Percentiles rank a stretch among this genome's conserved stretches.
Conservation (phyloP, 2,329 filamentous ascomycete genomes). For the Polychaeton citri region DNA sequence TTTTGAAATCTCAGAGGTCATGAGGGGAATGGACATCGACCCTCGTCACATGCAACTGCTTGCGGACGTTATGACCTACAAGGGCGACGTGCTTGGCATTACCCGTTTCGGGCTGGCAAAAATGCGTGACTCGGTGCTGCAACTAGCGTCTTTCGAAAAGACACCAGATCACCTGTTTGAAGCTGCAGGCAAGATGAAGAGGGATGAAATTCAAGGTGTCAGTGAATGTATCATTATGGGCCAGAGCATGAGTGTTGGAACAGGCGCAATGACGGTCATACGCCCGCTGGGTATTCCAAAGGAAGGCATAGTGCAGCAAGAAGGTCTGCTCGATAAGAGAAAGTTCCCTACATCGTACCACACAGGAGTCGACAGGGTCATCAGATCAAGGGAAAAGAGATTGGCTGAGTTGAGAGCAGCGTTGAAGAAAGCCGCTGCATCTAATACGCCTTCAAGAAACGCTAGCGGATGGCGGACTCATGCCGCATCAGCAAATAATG, state of each 20-base stretch:
- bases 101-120: slow-evolving; percentile 92
- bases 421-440: not conserved
- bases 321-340: not conserved
- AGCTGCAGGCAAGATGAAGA: slow-evolving; percentile 82
- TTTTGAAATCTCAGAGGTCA: slow-evolving; percentile 74
- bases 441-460: too few relatives aligned
- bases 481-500: too few relatives aligned
- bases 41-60: slow-evolving; percentile 95
- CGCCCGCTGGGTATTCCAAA: not conserved
- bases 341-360: not conserved
- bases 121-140: slow-evolving; percentile 87
- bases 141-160: slow-evolving; percentile 94
- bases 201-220: slow-evolving; percentile 83
- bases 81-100: slow-evolving; percentile 91
- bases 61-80: slow-evolving; percentile 98
- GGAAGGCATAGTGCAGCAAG: not conserved
- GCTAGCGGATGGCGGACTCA: too few relatives aligned
- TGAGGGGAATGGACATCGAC: slow-evolving; percentile 91
- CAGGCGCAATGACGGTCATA: slow-evolving; percentile 54
- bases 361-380: not conserved
- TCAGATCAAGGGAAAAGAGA: not conserved
- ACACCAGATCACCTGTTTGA: slow-evolving; percentile 96
- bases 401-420: not conserved
- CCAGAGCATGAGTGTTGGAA: slow-evolving; percentile 83
- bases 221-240: slow-evolving; percentile 98